Evolutionary conservation across 2,329 filamentous ascomycete genomes (phyloP).

Genomic region (Hypoxylon sp.): DNA sequence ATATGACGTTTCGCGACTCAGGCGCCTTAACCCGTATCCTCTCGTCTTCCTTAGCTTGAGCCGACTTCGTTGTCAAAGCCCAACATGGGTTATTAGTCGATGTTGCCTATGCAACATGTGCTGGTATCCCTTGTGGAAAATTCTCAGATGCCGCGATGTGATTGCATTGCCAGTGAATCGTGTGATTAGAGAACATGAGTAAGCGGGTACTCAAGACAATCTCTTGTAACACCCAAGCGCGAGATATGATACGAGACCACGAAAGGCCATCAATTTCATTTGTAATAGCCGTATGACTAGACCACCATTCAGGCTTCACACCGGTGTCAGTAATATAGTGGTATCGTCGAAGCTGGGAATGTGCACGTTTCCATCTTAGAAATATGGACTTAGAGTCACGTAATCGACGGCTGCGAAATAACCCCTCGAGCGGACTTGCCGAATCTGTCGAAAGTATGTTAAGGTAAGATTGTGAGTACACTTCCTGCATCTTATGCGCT

Average conservation of each 20-base stretch:
- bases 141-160: not conserved
- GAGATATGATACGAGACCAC: not conserved
- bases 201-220: not conserved
- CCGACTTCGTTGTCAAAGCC: no score
- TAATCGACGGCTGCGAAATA: not conserved
- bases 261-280: not conserved
- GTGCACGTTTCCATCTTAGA: not conserved
- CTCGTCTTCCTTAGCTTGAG: no score
- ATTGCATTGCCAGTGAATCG: not conserved
- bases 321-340: not conserved
- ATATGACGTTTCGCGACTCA: not conserved
- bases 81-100: not conserved
- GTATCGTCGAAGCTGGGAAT: not conserved
- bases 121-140: not conserved
- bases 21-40: not conserved
- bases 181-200: not conserved
- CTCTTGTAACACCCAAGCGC: not conserved
- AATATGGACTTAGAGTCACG: not conserved
- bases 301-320: not conserved
- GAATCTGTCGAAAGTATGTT: not conserved
- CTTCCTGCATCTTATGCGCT: not conserved
- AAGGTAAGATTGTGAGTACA: not conserved
- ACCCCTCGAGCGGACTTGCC: not conserved
- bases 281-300: no score
- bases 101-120: not conserved